Percentiles rank a stretch among this genome's conserved stretches.
Conservation (phyloP, 1,284 basidiomycete species). For the Fomes fomentarius region DNA sequence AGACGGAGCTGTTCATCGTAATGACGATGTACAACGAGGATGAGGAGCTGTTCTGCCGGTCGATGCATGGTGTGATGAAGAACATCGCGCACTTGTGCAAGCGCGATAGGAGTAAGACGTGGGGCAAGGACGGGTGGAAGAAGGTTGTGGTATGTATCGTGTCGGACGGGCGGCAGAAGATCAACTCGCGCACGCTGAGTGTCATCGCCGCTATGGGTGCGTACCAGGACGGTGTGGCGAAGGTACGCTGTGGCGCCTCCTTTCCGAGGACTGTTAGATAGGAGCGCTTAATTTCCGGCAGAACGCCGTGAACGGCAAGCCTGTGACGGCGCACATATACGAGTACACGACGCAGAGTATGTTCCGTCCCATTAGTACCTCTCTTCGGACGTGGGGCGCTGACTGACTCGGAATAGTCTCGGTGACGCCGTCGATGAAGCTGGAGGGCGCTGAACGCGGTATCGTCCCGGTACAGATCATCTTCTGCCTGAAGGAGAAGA, state of each 20-base stretch:
- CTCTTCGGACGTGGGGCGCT: constrained; percentile 14
- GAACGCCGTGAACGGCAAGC: constrained; percentile 85
- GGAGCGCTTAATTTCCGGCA: constrained; percentile 27
- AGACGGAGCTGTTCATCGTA: constrained; percentile 83
- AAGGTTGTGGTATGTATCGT: constrained; percentile 76
- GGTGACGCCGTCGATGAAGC: constrained; percentile 79
- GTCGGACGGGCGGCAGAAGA: constrained; percentile 82
- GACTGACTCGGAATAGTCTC: constrained; percentile 57
- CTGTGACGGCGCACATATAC: constrained; percentile 92
- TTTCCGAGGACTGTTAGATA: not conserved
- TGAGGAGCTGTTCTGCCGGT: constrained; percentile 78
- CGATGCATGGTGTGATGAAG: constrained; percentile 93
- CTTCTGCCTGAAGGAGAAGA: constrained; percentile 94
- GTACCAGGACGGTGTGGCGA: constrained; percentile 88
- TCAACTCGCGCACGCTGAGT: constrained; percentile 84
- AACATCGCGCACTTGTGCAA: constrained; percentile 85
- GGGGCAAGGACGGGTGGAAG: constrained; percentile 98
- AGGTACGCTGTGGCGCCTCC: constrained; percentile 50
- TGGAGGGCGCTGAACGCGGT: constrained; percentile 81
- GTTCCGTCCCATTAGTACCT: constrained; percentile 26
- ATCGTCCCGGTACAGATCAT: constrained; percentile 90
- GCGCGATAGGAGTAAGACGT: constrained; percentile 84
- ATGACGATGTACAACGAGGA: constrained; percentile 86
- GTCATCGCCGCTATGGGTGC: constrained; percentile 87
- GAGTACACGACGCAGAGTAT: constrained; percentile 91